These are phyloP conservation scores for Sporothrix pallida DNA, from an alignment of 2,329 filamentous ascomycete species.

Conservation along the genomic window DNA sequence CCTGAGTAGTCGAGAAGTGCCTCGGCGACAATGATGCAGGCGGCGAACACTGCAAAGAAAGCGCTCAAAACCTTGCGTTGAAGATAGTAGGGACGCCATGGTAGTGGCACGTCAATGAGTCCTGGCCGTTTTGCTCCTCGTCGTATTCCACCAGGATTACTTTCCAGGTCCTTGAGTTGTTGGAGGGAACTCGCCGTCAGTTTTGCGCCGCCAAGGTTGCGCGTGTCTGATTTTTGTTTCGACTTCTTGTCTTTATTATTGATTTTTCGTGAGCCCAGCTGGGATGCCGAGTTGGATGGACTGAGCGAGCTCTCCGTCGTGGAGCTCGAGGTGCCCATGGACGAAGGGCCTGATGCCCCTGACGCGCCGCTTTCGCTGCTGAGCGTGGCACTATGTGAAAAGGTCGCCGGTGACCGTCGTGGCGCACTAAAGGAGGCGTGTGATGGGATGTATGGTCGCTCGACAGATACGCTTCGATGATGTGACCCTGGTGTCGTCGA, in stretches of 20 bases:
- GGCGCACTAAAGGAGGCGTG: constrained; percentile 41
- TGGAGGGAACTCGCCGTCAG: constrained; percentile 12
- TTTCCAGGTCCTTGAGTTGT: constrained; percentile 32
- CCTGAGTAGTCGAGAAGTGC: constrained; percentile 44
- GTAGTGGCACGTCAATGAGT: constrained; percentile 42
- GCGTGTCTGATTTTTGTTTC: background rate
- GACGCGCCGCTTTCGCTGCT: constrained; percentile 31
- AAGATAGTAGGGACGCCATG: constrained; percentile 48
- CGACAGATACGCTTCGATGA: constrained; percentile 21
- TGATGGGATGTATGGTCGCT: constrained; percentile 39
- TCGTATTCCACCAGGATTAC: background rate
- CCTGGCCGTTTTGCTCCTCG: constrained; percentile 37
- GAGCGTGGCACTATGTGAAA: constrained; percentile 29
- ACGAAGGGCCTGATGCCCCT: too few species aligned
- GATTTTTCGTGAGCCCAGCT: constrained; percentile 31
- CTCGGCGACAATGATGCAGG: constrained; percentile 44
- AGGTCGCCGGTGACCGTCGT: constrained; percentile 33
- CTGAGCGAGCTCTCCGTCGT: constrained; percentile 37
- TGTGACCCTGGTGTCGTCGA: constrained; percentile 3
- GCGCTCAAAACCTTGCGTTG: constrained; percentile 43
- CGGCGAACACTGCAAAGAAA: constrained; percentile 44
- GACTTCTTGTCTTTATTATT: constrained; percentile 4
- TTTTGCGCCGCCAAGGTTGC: background rate
- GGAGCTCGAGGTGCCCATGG: constrained; percentile 23
- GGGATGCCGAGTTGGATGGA: constrained; percentile 40